A percentile compares a stretch with the other conserved stretches of the same genome.
phyloP scores from a whole-genome alignment of 768 basidiomycete genomes.

The Tulasnella calospora region DNA sequence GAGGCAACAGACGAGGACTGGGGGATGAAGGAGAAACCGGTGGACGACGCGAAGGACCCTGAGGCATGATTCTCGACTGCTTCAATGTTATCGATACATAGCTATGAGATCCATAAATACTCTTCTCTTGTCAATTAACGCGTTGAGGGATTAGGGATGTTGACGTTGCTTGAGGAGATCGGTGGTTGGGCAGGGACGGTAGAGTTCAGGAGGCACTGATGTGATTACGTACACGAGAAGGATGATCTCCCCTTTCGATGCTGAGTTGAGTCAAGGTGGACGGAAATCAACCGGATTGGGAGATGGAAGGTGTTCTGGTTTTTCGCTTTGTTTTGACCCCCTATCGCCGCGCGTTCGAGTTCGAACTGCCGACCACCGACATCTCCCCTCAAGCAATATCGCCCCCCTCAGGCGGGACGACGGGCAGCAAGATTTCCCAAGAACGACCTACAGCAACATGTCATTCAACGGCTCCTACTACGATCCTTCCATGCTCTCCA shows the following conservation, averaged over 20 bases:
- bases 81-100: not conserved
- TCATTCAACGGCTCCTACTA: not conserved
- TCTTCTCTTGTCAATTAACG: not conserved
- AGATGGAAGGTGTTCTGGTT: not conserved
- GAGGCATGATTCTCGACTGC: not conserved
- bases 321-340: conserved; percentile 9
- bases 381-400: not conserved
- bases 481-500: not conserved
- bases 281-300: not conserved
- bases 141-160: not conserved
- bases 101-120: not conserved
- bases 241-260: not conserved
- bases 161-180: not conserved
- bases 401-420: not conserved
- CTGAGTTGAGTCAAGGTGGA: not conserved
- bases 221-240: not conserved
- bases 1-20: conserved; percentile 36
- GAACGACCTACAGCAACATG: not conserved
- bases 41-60: conserved; percentile 16
- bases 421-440: conserved; percentile 14
- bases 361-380: conserved; percentile 2
- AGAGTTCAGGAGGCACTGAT: not conserved
- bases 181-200: not conserved
- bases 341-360: conserved; percentile 12
- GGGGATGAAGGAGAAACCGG: conserved; percentile 33